A percentile compares a stretch with the other conserved stretches of the same genome.
These are phyloP conservation scores for Nothomitra cinnamomea DNA, from an alignment of 2,329 filamentous ascomycete genomes.

Conservation along the genomic window DNA sequence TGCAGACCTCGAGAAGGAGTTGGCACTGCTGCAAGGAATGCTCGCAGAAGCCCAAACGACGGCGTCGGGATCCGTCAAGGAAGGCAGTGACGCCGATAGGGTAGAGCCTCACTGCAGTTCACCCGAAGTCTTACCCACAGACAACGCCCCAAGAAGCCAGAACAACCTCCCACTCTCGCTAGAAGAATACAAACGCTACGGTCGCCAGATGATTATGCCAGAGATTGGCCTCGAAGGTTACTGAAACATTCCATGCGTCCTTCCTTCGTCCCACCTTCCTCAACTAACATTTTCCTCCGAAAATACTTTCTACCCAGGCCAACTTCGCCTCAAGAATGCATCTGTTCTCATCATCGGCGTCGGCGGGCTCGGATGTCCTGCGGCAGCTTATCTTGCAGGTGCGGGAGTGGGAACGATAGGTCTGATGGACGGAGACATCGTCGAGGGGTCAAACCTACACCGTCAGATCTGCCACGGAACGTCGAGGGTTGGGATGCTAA, in stretches of 20 bases:
- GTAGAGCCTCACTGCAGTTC: too few species aligned
- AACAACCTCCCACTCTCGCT: constrained; percentile 45
- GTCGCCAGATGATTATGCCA: constrained; percentile 77
- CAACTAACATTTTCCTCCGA: neutral
- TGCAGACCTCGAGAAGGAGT: constrained; percentile 28
- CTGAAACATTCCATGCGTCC: constrained; percentile 6
- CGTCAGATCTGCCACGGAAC: constrained; percentile 73
- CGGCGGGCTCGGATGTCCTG: constrained; percentile 81
- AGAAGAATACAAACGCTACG: constrained; percentile 74
- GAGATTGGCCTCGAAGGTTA: constrained; percentile 59
- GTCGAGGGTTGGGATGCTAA: constrained; percentile 51
- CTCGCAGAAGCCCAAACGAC: constrained; percentile 20
- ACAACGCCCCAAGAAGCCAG: constrained; percentile 15
- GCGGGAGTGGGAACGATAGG: constrained; percentile 74
- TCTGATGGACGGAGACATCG: constrained; percentile 70
- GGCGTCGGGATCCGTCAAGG: neutral
- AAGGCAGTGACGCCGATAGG: neutral
- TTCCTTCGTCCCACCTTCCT: neutral
- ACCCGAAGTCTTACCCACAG: too few species aligned
- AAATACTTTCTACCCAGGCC: constrained; percentile 44
- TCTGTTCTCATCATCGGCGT: constrained; percentile 70
- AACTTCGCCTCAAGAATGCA: constrained; percentile 52
- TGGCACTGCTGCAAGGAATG: constrained; percentile 28
- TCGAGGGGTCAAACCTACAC: constrained; percentile 84
- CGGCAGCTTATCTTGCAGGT: constrained; percentile 80